Evolutionary conservation across 2,329 filamentous ascomycete genomes (phyloP), one percentile per base, ranked within the genome.

Genomic region (Aspergillus chevalieri): DNA sequence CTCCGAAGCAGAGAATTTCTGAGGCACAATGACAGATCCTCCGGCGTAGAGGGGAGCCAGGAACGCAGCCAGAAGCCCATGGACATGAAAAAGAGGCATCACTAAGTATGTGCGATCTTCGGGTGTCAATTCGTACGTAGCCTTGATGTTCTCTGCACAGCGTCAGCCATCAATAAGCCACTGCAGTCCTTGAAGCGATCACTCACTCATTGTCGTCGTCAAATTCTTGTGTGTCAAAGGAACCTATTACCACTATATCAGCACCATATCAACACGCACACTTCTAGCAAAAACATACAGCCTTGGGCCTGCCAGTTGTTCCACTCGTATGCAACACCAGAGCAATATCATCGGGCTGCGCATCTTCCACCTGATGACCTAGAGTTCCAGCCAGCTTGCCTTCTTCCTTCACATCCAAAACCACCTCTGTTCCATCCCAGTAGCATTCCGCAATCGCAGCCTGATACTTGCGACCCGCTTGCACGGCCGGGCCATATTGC

Each of bases 11-110:
- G 87, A 92, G 78, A 94, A 94, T 63, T 84, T 86, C 47, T 77
- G 62, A 2, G 89, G 89, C 4, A 94, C 85, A 50, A 95, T 77
- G 52, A 90, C 86, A 6, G 87, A 91, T 48, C 89, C 87, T 26
- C 85, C 86, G 2, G 86, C 85, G 57, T 79, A 77, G 9, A 95
- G 77, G 1, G 89, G 87, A 1, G 87, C 86, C 3, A 95, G 78
- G 59, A 94, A 87, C 17, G 82, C 89, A 52, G 89, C 90, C 12
- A 94, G 78, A 2, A 95, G 78, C n/a, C 89, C 89, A 65, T 93
- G 89, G 44, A 94, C 89, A 70, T 94, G 89, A 77, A 94, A 94
- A 2, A 94, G 78, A 15, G 89, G 89, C 89, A 94, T 94, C 52
- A 94, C 88, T 14, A 94, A 79, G 79, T 90, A 85, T 24, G 89